Conservation (phyloP, 1,284 basidiomycete species). For the Schizophyllum commune region DNA sequence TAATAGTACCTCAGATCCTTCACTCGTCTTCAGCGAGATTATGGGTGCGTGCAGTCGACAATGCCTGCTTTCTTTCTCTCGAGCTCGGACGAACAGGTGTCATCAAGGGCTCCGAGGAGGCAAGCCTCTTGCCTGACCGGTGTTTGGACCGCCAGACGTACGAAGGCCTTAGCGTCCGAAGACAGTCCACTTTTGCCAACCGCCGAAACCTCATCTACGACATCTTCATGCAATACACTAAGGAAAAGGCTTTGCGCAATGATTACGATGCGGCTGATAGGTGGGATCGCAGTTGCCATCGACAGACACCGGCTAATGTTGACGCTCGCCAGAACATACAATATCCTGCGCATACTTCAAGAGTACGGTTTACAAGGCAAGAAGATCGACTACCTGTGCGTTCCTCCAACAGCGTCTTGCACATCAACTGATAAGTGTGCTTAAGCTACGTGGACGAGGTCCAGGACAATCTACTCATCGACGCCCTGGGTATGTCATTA, state of each 20-base stretch:
- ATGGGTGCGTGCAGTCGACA: conserved; percentile 34
- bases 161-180: conserved; percentile 37
- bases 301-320: conserved; percentile 8
- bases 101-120: conserved; percentile 57
- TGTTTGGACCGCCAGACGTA: conserved; percentile 41
- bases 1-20: conserved; percentile 35
- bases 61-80: neutral
- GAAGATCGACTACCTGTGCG: conserved; percentile 53
- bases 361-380: conserved; percentile 28
- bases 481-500: conserved; percentile 42
- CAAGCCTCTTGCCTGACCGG: conserved; percentile 23
- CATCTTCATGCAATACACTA: conserved; percentile 49
- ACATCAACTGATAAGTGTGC: neutral
- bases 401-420: neutral
- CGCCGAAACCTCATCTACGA: conserved; percentile 43
- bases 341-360: conserved; percentile 35
- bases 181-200: conserved; percentile 46
- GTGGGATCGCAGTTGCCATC: conserved; percentile 21
- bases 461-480: conserved; percentile 65
- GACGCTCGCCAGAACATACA: conserved; percentile 36
- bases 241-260: conserved; percentile 31
- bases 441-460: conserved; percentile 65
- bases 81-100: conserved; percentile 35
- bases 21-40: conserved; percentile 62
- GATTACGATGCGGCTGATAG: conserved; percentile 60